Evolutionary conservation across 2,329 filamentous ascomycete genomes (phyloP).

Genomic region (Penicillium sp.): DNA sequence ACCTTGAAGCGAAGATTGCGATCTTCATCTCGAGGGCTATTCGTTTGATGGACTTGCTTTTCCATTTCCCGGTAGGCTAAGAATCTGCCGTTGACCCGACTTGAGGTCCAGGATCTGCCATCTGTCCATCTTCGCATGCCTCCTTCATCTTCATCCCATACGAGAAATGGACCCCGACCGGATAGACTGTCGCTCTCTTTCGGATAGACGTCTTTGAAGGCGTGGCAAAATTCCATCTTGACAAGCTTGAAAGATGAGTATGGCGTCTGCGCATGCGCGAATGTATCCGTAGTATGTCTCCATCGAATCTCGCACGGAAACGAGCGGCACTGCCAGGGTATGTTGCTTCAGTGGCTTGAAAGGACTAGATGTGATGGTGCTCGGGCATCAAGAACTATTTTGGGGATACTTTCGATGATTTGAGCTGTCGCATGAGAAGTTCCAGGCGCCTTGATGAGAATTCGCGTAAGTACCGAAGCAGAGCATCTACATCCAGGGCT

Average conservation of each 20-base stretch:
- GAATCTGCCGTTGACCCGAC: slow-evolving; percentile 95
- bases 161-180: slow-evolving; percentile 93
- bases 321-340: background rate
- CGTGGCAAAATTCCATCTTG: slow-evolving; percentile 85
- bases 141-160: slow-evolving; percentile 99
- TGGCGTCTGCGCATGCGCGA: slow-evolving; percentile 90
- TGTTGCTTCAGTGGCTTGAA: background rate
- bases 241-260: slow-evolving; percentile 96
- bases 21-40: slow-evolving; percentile 75
- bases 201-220: slow-evolving; percentile 89
- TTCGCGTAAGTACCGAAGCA: background rate
- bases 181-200: slow-evolving; percentile 96
- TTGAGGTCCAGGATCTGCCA: slow-evolving; percentile 98
- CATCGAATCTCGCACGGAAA: slow-evolving; percentile 60
- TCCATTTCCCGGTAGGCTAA: slow-evolving; percentile 98
- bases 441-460: too few relatives aligned
- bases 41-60: slow-evolving; percentile 81
- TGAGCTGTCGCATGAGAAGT: background rate
- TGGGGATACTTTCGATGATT: background rate
- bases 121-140: slow-evolving; percentile 99
- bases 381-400: background rate
- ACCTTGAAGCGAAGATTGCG: slow-evolving; percentile 90
- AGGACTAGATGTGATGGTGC: background rate
- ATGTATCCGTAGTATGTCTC: slow-evolving; percentile 96
- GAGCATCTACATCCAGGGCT: background rate